These are phyloP conservation scores for Pestalotiopsis sp. DNA, from an alignment of 2,329 filamentous ascomycete genomes.

Conservation along the genomic window DNA sequence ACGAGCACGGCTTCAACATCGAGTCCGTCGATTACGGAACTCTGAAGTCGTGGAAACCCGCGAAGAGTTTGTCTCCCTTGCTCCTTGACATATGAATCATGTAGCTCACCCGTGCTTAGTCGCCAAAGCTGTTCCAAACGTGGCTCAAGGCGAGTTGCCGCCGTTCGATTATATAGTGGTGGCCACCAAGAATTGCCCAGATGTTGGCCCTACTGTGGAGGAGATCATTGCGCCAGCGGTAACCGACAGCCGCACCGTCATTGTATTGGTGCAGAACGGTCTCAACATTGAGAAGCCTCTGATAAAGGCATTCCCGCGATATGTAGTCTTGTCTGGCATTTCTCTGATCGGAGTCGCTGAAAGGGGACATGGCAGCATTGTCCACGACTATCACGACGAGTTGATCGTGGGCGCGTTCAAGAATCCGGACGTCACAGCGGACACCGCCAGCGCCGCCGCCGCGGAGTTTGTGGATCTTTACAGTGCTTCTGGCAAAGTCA, in stretches of 20 bases:
- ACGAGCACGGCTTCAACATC: slow-evolving; percentile 52
- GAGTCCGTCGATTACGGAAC: slow-evolving; percentile 57
- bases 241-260: slow-evolving; percentile 49
- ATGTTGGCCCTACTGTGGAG: slow-evolving; percentile 48
- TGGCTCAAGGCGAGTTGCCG: slow-evolving; percentile 30
- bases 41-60: slow-evolving; percentile 52
- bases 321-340: slow-evolving; percentile 55
- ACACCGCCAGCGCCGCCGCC: slow-evolving; percentile 32
- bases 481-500: slow-evolving; percentile 44
- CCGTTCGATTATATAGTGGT: slow-evolving; percentile 59
- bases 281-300: slow-evolving; percentile 64
- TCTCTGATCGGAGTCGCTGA: slow-evolving; percentile 56
- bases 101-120: slow-evolving; percentile 33
- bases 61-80: slow-evolving; percentile 15
- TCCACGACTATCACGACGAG: slow-evolving; percentile 54
- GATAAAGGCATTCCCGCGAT: slow-evolving; percentile 50
- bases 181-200: slow-evolving; percentile 61
- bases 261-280: slow-evolving; percentile 64
- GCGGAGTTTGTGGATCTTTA: slow-evolving; percentile 50
- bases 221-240: slow-evolving; percentile 55
- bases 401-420: slow-evolving; percentile 53
- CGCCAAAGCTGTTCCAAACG: slow-evolving; percentile 48
- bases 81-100: not conserved
- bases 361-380: slow-evolving; percentile 45
- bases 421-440: slow-evolving; percentile 20